Evolutionary conservation across 257 asterid genomes (phyloP), one percentile per base, ranked within the genome.

Genomic region (Fraxinus quadrangulata): DNA sequence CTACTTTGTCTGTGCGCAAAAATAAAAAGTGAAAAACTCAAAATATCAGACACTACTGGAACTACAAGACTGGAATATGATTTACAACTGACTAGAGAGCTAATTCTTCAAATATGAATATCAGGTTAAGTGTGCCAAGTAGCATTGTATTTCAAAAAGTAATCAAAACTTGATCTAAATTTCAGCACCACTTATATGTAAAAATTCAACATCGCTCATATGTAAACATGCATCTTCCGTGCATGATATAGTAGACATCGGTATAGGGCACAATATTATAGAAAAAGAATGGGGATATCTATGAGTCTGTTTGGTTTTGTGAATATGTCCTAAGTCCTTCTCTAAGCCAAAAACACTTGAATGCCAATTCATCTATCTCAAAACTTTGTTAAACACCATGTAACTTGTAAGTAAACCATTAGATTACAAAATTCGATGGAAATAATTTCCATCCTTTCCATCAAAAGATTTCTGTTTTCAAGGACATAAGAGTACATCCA

Each of bases 341-440:
- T 51, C 68, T 61, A 61, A 7, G 68, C 31, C 77, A 31, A 42
- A 67, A 71, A 39, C 51, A 47, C 31, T 65, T 67, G 74, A 71
- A 30, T 65, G 30, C 17, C 66, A 70, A 70, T 42, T 21, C 36
- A 30, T 72, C 59, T 19, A 56, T 28, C 73, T 72, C 59, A 54
- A 72, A 51, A 17, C 75, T 45, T 73, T 16, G 42, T 47, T 14
- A 5, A 26, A 23, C 10, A 33, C 54, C 51, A 42, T 70, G 56
- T 26, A 49, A 13, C 37, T 21, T 12, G 24, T 4, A 77, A 31
- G 12, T 19, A 13, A 24, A 45, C 71, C 47, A 37, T 31, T 30
- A 26, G 61, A 45, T 66, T 47, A 23, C 71, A 72, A 23, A 67
- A 73, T 39, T 70, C 24, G 65, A 30, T 24, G 19, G 21, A 75